Conservation (phyloP, 2,329 filamentous ascomycete genomes). For the Colletotrichum viniferum region DNA sequence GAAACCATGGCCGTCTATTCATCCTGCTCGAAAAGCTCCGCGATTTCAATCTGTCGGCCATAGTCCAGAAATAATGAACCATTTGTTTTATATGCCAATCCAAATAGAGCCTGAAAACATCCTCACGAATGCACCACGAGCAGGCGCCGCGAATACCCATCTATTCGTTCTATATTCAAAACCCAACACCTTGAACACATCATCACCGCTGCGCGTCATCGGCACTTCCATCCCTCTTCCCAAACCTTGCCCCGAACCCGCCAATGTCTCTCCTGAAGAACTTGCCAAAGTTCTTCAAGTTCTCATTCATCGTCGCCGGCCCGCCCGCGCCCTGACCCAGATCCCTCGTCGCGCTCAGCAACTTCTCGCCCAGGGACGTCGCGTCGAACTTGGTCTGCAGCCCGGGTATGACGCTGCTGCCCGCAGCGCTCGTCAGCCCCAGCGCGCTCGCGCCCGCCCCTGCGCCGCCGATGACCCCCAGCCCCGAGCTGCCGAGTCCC, state of each 20-base stretch:
- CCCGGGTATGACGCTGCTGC: constrained; percentile 33
- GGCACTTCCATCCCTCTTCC: constrained; percentile 58
- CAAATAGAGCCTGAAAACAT: not conserved
- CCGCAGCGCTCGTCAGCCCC: constrained; percentile 34
- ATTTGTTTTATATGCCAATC: rapidly evolving
- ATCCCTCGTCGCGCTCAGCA: constrained; percentile 87
- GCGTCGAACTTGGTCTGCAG: constrained; percentile 75
- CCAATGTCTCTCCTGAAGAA: constrained; percentile 92
- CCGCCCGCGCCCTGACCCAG: constrained; percentile 59
- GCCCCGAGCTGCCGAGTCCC: constrained; percentile 36
- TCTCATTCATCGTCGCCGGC: constrained; percentile 81
- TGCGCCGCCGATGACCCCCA: constrained; percentile 42
- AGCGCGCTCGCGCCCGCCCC: constrained; percentile 46
- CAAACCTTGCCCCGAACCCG: constrained; percentile 75
- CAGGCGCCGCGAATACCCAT: not conserved
- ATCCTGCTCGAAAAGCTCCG: not conserved
- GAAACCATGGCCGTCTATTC: not conserved
- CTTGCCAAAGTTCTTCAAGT: constrained; percentile 93
- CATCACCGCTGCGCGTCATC: constrained; percentile 25
- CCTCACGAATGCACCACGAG: not conserved
- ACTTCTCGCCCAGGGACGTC: constrained; percentile 80
- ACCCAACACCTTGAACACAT: rapidly evolving
- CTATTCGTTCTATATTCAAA: not conserved
- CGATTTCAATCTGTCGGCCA: rapidly evolving
- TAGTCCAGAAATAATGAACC: rapidly evolving